These are phyloP conservation scores for Lepidium campestre DNA, from an alignment of 441 rosid genomes.

Conservation along the genomic window DNA sequence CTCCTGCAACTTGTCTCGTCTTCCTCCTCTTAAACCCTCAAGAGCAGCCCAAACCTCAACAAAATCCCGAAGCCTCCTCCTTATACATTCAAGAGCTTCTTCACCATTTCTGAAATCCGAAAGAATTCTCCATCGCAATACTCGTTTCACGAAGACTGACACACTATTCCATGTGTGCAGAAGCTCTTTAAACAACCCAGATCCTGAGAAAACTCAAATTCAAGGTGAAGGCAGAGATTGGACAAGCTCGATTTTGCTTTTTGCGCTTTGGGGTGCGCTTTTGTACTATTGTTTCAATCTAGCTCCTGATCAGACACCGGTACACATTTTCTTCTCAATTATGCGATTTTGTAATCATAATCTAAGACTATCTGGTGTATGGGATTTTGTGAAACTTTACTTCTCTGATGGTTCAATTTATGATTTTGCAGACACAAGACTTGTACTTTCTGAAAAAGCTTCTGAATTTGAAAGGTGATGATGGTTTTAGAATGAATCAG, in stretches of 20 bases:
- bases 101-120: slow-evolving; percentile 21
- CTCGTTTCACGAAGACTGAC: no score
- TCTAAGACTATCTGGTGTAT: no score
- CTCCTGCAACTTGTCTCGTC: slow-evolving; percentile 49
- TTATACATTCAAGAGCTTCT: slow-evolving; percentile 12
- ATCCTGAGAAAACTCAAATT: slow-evolving; percentile 37
- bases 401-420: not conserved
- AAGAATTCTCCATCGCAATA: no score
- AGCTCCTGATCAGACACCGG: slow-evolving; percentile 77
- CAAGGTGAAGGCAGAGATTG: slow-evolving; percentile 46
- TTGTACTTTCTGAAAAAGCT: slow-evolving; percentile 78
- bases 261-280: slow-evolving; percentile 68
- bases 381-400: not conserved
- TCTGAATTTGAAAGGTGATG: slow-evolving; percentile 64
- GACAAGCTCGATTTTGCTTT: slow-evolving; percentile 70
- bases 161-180: slow-evolving; percentile 29
- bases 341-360: not conserved
- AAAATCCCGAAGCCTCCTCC: not conserved
- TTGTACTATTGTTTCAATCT: slow-evolving; percentile 70
- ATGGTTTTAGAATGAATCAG: slow-evolving; percentile 82
- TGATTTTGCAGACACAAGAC: slow-evolving; percentile 62
- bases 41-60: not conserved
- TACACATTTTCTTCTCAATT: slow-evolving; percentile 7
- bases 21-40: slow-evolving; percentile 29
- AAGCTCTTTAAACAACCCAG: slow-evolving; percentile 41